These are phyloP conservation scores for Tetracladium marchalianum DNA, from an alignment of 495 filamentous ascomycete genomes.

Conservation along the genomic window DNA sequence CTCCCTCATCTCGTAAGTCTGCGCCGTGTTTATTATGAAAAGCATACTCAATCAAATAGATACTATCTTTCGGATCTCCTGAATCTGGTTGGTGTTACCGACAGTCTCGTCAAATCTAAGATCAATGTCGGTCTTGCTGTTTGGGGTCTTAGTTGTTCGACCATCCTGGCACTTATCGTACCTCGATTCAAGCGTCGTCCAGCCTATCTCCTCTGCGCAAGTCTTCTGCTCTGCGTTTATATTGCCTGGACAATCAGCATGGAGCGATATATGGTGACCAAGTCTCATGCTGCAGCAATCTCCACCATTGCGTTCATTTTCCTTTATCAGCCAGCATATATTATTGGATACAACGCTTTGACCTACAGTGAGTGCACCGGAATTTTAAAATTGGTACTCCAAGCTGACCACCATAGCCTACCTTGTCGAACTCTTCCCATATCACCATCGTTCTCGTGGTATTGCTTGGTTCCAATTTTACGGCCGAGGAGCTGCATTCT, in stretches of 20 bases:
- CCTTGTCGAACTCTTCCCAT: constrained; percentile 55
- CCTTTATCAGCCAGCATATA: constrained; percentile 52
- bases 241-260: constrained; percentile 41
- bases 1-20: constrained; percentile 31
- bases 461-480: constrained; percentile 54
- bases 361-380: constrained; percentile 32
- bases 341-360: constrained; percentile 56
- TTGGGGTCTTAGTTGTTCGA: constrained; percentile 43
- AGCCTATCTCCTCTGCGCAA: constrained; percentile 39
- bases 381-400: neutral
- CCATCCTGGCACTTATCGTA: constrained; percentile 41
- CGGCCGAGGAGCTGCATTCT: constrained; percentile 32
- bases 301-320: constrained; percentile 55
- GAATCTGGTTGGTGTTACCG: neutral
- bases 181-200: constrained; percentile 43
- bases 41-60: neutral
- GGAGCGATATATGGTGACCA: constrained; percentile 37
- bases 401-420: constrained; percentile 30
- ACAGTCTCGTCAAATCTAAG: neutral
- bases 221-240: constrained; percentile 39
- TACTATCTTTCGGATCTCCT: constrained; percentile 11
- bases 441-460: constrained; percentile 47
- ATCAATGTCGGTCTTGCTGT: constrained; percentile 35
- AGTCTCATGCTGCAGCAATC: constrained; percentile 31
- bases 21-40: too few species aligned